Evolutionary conservation across 352 stramenopile species (phyloP).

Genomic region (Pythium aphanidermatum): DNA sequence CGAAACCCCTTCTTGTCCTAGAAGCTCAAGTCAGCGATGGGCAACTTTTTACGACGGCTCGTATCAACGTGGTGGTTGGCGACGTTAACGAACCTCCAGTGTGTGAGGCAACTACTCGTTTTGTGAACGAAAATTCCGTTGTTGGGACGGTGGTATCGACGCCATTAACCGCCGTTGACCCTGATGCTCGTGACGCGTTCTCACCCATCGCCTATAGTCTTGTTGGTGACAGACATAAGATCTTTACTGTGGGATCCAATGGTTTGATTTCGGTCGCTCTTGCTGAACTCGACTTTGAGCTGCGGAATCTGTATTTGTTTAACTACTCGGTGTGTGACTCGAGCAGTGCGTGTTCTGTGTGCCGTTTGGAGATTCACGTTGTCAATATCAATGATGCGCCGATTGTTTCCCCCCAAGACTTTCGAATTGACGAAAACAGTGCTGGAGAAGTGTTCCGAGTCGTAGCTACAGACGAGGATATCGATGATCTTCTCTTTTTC

Average conservation of each 20-base stretch:
- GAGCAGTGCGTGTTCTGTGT: conserved; percentile 11
- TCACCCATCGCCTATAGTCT: conserved; percentile 2
- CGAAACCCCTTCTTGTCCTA: conserved; percentile 3
- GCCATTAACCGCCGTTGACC: conserved; percentile 6
- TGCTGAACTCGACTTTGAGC: conserved; percentile 18
- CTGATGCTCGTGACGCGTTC: conserved; percentile 13
- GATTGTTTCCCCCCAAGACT: conserved; percentile 4
- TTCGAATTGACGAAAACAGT: conserved; percentile 31
- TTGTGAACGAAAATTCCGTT: conserved; percentile 15
- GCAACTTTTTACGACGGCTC: not conserved
- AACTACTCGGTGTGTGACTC: conserved; percentile 14
- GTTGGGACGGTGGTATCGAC: conserved; percentile 6
- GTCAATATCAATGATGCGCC: conserved; percentile 22
- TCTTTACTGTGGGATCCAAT: conserved; percentile 9
- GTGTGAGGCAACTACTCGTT: conserved; percentile 1
- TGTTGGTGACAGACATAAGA: conserved; percentile 1
- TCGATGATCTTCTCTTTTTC: conserved; percentile 29
- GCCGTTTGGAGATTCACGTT: conserved; percentile 4
- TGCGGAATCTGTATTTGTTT: conserved; percentile 3
- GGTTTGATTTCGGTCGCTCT: not conserved
- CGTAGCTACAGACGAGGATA: conserved; percentile 31
- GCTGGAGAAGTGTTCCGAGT: conserved; percentile 28
- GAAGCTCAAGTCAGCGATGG: conserved; percentile 13
- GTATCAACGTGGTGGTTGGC: conserved; percentile 6
- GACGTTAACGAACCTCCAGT: conserved; percentile 26